Evolutionary conservation across 441 rosid genomes (phyloP), one percentile per base, ranked within the genome.

Genomic region (Populus trichocarpa): DNA sequence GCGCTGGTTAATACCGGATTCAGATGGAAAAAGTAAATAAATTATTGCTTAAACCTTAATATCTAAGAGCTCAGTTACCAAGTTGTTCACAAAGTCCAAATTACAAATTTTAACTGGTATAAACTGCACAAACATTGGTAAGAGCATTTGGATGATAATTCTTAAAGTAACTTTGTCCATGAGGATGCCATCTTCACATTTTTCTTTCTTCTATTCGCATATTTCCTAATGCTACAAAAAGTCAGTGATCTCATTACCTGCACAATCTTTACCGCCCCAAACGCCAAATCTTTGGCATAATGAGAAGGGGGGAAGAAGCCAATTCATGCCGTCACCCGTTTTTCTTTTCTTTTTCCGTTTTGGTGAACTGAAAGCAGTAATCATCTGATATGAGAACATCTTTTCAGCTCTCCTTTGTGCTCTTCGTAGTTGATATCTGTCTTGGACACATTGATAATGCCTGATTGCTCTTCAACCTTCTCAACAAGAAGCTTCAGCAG

Each of bases 401-500:
- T 82, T 79, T 83, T 28, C 57, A 83, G 77, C 67, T 59, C 77
- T 63, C 30, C 59, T 38, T 72, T 75, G 18, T 16, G 76, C 25
- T 73, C 46, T 33, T 69, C 14, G n/a, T 26, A 22, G 75, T 80
- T 79, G 67, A 86, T 78, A 84, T 89, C 92, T n/a, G 72, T 61
- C 61, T 32, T 84, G 25, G 91, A 82, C 67, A 88, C 40, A 75
- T 70, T 87, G 86, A 93, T 61, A 76, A 94, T 70, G 64, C 95
- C 91, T 1, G 91, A 90, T 73, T 93, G 93, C 85, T 94, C 91
- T 6, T 81, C 83, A 38, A 96, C 95, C 81, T 92, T 91, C 79
- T 91, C 86, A 12, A 96, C 83, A 3, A 96, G 92, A 78, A 96
- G 97, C 87, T 92, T 96, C 80, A 96, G 79, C 82, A 94, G 82